phyloP scores from a whole-genome alignment of 768 basidiomycete genomes.

The Guyanaporus albipodus region DNA sequence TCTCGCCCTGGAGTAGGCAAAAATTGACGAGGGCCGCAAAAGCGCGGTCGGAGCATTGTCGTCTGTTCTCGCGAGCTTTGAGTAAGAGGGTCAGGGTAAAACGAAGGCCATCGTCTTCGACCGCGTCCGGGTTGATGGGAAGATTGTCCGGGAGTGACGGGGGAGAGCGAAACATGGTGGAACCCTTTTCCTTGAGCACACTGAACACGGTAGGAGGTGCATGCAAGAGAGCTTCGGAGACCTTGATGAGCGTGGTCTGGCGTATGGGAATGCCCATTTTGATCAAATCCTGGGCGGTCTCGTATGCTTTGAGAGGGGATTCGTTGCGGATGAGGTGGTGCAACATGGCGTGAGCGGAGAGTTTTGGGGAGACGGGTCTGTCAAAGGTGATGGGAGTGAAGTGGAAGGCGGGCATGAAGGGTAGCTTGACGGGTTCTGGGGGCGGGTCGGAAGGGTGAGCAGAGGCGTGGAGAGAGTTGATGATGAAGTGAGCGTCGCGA shows the following conservation, averaged over 20 bases:
- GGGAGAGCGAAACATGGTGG: slow-evolving; percentile 16
- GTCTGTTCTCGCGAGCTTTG: slow-evolving; percentile 50
- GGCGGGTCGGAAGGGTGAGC: slow-evolving; percentile 1
- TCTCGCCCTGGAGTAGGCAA: slow-evolving; percentile 73
- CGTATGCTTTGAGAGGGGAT: slow-evolving; percentile 43
- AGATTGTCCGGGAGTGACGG: slow-evolving; percentile 18
- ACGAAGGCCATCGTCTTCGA: slow-evolving; percentile 39
- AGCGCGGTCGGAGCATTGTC: slow-evolving; percentile 54
- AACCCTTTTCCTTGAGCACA: slow-evolving; percentile 17
- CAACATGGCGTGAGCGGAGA: slow-evolving; percentile 60
- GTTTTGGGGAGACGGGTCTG: slow-evolving; percentile 49
- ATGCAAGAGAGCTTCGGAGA: slow-evolving; percentile 23
- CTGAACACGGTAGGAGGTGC: slow-evolving; percentile 24
- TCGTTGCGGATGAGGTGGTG: slow-evolving; percentile 60
- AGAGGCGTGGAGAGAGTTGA: slow-evolving; percentile 55
- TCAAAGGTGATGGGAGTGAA: slow-evolving; percentile 48
- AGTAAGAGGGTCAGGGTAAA: slow-evolving; percentile 52
- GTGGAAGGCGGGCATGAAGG: slow-evolving; percentile 26
- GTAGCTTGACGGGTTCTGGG: slow-evolving; percentile 12
- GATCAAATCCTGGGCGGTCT: slow-evolving; percentile 51
- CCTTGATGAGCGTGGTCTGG: slow-evolving; percentile 44
- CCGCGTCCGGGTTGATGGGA: slow-evolving; percentile 33
- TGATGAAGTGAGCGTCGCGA: slow-evolving; percentile 50
- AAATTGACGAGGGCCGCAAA: slow-evolving; percentile 58
- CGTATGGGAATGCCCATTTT: slow-evolving; percentile 48